phyloP scores from a whole-genome alignment of 768 basidiomycete species.

The Mycena albidolilacea region DNA sequence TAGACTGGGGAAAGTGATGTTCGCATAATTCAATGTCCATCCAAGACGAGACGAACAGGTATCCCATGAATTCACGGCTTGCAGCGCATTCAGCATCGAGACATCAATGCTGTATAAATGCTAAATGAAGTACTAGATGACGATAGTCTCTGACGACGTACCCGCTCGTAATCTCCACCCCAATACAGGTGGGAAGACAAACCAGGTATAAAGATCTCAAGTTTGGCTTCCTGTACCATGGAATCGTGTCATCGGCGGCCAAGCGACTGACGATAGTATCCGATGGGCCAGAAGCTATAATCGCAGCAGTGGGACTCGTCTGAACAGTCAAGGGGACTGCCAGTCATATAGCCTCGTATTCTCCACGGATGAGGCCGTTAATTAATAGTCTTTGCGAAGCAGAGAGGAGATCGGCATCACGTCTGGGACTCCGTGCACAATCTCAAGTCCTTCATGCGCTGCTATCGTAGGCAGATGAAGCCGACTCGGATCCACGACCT shows the following conservation, averaged over 20 bases:
- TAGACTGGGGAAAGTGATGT: conserved; percentile 57
- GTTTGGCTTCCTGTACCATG: conserved; percentile 77
- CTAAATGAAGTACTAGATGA: not conserved
- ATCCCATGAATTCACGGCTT: conserved; percentile 72
- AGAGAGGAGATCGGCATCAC: too few species aligned
- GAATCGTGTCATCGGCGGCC: conserved; percentile 63
- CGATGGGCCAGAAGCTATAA: too few species aligned
- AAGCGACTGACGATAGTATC: conserved; percentile 57
- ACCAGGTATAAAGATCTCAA: conserved; percentile 68
- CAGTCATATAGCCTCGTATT: too few species aligned
- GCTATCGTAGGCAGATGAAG: too few species aligned
- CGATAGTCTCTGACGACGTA: conserved; percentile 42
- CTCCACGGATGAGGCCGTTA: too few species aligned
- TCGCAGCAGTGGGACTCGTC: too few species aligned
- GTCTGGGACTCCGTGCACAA: too few species aligned
- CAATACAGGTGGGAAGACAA: conserved; percentile 72
- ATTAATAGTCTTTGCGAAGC: too few species aligned
- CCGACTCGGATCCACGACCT: too few species aligned
- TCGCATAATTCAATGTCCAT: not conserved
- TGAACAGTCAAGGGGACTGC: too few species aligned
- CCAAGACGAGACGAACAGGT: conserved; percentile 54
- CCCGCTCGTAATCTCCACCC: conserved; percentile 76
- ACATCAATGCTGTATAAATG: conserved; percentile 62
- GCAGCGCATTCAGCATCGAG: conserved; percentile 75
- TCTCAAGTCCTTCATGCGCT: too few species aligned